Base-by-base conservation (phyloP, 495 filamentous ascomycete species). In the Hypoxylon fuscum region DNA sequence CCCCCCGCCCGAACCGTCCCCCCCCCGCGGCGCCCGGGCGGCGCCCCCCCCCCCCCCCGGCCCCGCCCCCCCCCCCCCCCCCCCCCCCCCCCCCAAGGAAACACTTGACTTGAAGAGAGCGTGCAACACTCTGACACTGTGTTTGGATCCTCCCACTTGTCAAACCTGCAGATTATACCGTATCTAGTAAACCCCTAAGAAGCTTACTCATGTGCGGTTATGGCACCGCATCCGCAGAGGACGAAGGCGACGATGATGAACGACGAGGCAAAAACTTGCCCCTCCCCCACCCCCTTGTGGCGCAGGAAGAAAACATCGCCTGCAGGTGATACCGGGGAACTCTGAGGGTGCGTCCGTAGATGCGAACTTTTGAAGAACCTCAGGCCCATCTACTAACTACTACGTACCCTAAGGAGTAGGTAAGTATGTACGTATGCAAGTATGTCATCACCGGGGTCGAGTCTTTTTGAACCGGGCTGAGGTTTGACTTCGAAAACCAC, bases 211-310 rank as follows among this genome's bases (percentile, higher is more conserved):
- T 14, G 29, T 54, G 53, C 62, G 51, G 62, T 21, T 2, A 17
- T 53, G 29, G 46, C 41, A n/a, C 57, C 57, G 63, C 57, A 61
- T 40, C 57, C 12, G 34, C 50, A 34, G 44, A 59, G 10, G 21
- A 55, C 38, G 14, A 49, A 15, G 27, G 8, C 25, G 25, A n/a
- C n/a, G 25, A 44, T 23, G 5, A 56, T n/a, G 21, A 43, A 31
- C 47, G 53, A 10, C 41, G 43, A 53, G 35, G 29, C 51, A 23
- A 37, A n/a, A 47, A 23, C 20, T 27, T 51, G 44, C 51, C 47
- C 56, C 35, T 61, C 58, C 63, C 57, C 57, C 57, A 53, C 63
- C 57, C 53, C 61, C 41, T 61, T 37, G 57, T 58, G 57, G 57
- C 57, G 52, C 9, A 20, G 23, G 23, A 48, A 44, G 51, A 43